Evolutionary conservation across 805 yeast genomes (phyloP).

Genomic region (Komagataella pseudopastoris): DNA sequence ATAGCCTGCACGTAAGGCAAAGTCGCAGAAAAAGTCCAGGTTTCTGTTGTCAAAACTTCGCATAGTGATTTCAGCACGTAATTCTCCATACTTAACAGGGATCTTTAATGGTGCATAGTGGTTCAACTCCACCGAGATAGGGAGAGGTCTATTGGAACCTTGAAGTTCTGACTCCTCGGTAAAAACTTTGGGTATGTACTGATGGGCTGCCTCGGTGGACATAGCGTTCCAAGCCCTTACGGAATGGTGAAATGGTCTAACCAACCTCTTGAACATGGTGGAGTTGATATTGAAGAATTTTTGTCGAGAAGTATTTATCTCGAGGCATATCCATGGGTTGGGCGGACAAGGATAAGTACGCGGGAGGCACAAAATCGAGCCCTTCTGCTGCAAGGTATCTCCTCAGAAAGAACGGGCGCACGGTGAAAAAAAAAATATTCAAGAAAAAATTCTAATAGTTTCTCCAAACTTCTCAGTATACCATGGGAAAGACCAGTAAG

Average conservation of each 20-base stretch:
- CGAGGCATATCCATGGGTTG: neutral
- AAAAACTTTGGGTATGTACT: slow-evolving; percentile 16
- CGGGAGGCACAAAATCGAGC: neutral
- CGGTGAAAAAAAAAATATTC: neutral
- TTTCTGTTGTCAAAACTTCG: slow-evolving; percentile 60
- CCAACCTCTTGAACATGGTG: neutral
- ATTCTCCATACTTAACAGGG: slow-evolving; percentile 53
- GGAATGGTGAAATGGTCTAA: neutral
- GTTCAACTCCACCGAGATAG: slow-evolving; percentile 74
- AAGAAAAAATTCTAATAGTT: neutral
- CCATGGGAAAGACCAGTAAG: slow-evolving; percentile 89
- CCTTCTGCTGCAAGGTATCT: neutral
- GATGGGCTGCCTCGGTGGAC: neutral
- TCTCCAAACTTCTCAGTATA: neutral
- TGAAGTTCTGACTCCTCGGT: slow-evolving; percentile 19
- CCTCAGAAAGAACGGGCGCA: neutral
- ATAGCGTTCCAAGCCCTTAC: neutral
- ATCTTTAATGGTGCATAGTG: slow-evolving; percentile 70
- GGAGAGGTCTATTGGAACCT: slow-evolving; percentile 43
- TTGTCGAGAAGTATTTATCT: neutral
- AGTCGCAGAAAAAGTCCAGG: slow-evolving; percentile 67
- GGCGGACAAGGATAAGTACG: neutral
- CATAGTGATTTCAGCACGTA: slow-evolving; percentile 66
- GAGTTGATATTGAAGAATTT: neutral
- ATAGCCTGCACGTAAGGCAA: slow-evolving; percentile 81